Evolutionary conservation across 495 filamentous ascomycete genomes (phyloP).

Genomic region (Neurospora tetraspora): DNA sequence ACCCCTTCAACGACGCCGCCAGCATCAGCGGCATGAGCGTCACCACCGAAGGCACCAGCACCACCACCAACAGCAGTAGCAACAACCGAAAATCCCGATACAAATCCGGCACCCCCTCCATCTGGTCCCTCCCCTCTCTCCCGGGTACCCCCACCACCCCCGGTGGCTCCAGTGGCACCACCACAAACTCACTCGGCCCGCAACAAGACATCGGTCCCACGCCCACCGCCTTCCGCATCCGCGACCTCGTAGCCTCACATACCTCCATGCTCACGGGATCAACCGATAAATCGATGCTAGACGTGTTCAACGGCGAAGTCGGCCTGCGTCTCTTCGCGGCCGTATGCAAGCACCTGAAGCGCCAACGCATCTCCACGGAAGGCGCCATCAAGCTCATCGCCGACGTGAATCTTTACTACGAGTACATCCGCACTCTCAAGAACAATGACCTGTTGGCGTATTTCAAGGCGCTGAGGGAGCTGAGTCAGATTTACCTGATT

Average conservation of each 20-base stretch:
- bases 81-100: conserved; percentile 6
- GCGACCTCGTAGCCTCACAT: conserved; percentile 78
- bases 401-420: conserved; percentile 90
- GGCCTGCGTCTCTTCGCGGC: conserved; percentile 83
- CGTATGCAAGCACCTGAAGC: conserved; percentile 93
- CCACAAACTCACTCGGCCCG: not conserved
- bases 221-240: conserved; percentile 63
- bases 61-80: not conserved
- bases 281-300: conserved; percentile 93
- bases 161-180: not conserved
- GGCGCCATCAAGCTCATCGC: conserved; percentile 90
- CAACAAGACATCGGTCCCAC: conserved; percentile 67
- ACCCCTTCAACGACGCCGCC: conserved; percentile 24
- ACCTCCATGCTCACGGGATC: conserved; percentile 85
- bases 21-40: not conserved
- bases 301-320: conserved; percentile 98
- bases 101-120: not conserved
- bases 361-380: conserved; percentile 81
- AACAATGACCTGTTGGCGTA: conserved; percentile 79
- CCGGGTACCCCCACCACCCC: not conserved
- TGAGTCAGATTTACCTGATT: conserved; percentile 92
- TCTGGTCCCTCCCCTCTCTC: not conserved
- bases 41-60: not conserved
- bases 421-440: conserved; percentile 68
- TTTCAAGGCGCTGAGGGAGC: conserved; percentile 83